Evolutionary conservation across 768 basidiomycete genomes (phyloP).

Genomic region (Pleurotus sapidus): DNA sequence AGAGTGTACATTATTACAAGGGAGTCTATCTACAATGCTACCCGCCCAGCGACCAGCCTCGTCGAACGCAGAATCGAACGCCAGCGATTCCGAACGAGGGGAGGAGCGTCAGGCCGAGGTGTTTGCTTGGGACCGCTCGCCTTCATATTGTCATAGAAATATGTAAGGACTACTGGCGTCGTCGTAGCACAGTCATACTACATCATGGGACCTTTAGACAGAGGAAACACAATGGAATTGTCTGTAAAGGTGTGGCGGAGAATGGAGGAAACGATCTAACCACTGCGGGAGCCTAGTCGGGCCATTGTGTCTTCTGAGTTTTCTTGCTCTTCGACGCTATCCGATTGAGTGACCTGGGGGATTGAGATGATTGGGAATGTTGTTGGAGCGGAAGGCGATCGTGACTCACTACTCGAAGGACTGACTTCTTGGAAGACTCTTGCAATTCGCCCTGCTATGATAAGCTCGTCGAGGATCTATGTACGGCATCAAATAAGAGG

Average conservation of each 20-base stretch:
- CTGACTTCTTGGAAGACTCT: constrained; percentile 80
- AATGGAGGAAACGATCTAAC: constrained; percentile 41
- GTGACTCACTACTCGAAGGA: constrained; percentile 53
- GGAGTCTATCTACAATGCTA: too few species aligned
- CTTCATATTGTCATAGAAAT: too few species aligned
- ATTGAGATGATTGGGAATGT: not conserved
- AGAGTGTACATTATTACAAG: too few species aligned
- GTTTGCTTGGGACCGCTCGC: too few species aligned
- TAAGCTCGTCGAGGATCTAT: constrained; percentile 87
- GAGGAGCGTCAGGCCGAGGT: too few species aligned
- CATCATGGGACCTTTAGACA: constrained; percentile 44
- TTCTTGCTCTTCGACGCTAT: constrained; percentile 83
- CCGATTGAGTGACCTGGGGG: constrained; percentile 75
- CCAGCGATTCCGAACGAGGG: too few species aligned
- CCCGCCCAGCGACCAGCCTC: too few species aligned
- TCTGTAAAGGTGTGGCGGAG: constrained; percentile 12
- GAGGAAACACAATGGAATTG: constrained; percentile 10
- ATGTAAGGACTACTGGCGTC: too few species aligned
- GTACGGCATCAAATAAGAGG: not conserved
- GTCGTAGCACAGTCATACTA: constrained; percentile 14
- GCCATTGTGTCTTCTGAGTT: constrained; percentile 79
- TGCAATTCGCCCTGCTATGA: constrained; percentile 94
- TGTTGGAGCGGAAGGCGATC: not conserved
- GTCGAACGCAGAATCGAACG: too few species aligned
- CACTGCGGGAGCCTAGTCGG: constrained; percentile 69